phyloP scores from a whole-genome alignment of 768 basidiomycete genomes.

The Mycena galericulata region DNA sequence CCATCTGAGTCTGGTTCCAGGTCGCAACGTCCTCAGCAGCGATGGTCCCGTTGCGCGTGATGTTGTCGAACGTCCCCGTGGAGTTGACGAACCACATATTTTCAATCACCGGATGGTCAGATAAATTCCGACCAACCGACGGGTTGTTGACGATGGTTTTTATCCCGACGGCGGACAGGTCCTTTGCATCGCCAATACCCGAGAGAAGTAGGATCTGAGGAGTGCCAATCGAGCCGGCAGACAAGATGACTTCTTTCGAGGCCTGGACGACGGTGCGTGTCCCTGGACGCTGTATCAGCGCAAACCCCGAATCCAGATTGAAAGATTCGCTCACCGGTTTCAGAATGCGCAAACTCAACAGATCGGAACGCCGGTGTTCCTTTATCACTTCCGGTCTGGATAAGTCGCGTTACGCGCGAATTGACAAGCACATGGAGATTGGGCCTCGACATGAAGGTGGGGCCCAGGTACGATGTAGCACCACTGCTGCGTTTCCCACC shows the following conservation, averaged over 20 bases:
- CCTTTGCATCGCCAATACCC: constrained; percentile 34
- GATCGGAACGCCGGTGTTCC: constrained; percentile 13
- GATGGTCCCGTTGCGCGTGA: constrained; percentile 24
- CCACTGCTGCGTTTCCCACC: constrained; percentile 39
- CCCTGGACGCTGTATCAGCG: not conserved
- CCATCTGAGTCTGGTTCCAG: constrained; percentile 33
- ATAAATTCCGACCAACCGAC: constrained; percentile 34
- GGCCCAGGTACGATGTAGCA: constrained; percentile 43
- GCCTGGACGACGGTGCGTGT: constrained; percentile 31
- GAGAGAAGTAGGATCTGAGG: too few species aligned
- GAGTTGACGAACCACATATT: constrained; percentile 32
- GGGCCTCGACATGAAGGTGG: constrained; percentile 36
- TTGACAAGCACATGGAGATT: constrained; percentile 43
- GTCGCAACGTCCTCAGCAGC: constrained; percentile 7
- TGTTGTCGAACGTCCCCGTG: constrained; percentile 28
- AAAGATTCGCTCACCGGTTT: constrained; percentile 3
- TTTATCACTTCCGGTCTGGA: constrained; percentile 18
- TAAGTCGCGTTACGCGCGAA: constrained; percentile 34
- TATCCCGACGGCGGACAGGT: constrained; percentile 27
- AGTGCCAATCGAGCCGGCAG: constrained; percentile 43
- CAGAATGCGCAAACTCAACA: constrained; percentile 13
- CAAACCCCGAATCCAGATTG: not conserved
- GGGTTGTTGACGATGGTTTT: constrained; percentile 32
- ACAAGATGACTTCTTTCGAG: constrained; percentile 44
- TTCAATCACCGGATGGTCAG: constrained; percentile 31